Percentiles rank a stretch among this genome's conserved stretches.
phyloP scores from a whole-genome alignment of 2,329 filamentous ascomycete species.

The Botryosphaeria dothidea region DNA sequence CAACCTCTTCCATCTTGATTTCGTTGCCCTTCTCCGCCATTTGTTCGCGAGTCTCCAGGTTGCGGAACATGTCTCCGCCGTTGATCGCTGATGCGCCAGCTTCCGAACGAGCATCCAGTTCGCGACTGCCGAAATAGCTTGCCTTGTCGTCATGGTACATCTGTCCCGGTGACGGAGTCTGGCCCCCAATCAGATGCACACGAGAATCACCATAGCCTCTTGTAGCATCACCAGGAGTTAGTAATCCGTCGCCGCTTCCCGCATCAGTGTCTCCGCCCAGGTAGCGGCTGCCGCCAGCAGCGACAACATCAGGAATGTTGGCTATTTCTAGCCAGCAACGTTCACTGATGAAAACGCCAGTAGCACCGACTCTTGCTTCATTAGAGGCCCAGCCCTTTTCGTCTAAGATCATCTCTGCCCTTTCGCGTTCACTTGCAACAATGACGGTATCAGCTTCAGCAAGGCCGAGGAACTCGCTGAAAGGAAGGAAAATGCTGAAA shows the following conservation, averaged over 20 bases:
- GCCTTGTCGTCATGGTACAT: conserved; percentile 75
- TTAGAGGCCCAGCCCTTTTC: conserved; percentile 91
- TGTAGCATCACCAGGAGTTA: conserved; percentile 56
- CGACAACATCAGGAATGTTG: conserved; percentile 67
- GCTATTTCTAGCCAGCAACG: conserved; percentile 92
- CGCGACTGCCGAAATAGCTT: conserved; percentile 79
- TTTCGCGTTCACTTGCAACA: conserved; percentile 89
- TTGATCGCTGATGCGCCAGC: conserved; percentile 87
- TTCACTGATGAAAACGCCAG: conserved; percentile 93
- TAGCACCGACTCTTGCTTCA: conserved; percentile 86
- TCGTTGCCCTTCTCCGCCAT: conserved; percentile 95
- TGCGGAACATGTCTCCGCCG: conserved; percentile 92
- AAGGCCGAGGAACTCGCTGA: conserved; percentile 90
- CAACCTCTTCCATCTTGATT: conserved; percentile 85
- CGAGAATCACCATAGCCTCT: conserved; percentile 60
- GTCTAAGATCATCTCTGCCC: conserved; percentile 86
- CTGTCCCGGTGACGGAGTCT: conserved; percentile 55
- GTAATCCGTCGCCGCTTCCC: conserved; percentile 62
- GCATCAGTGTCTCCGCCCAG: conserved; percentile 51
- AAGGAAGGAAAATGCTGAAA: conserved; percentile 93
- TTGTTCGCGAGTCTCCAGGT: conserved; percentile 88
- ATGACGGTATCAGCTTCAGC: conserved; percentile 81
- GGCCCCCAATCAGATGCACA: conserved; percentile 52
- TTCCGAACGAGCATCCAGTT: conserved; percentile 84
- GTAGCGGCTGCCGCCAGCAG: conserved; percentile 56